Base-by-base conservation (phyloP, 345 rosid genomes). In the Salix caprea region DNA sequence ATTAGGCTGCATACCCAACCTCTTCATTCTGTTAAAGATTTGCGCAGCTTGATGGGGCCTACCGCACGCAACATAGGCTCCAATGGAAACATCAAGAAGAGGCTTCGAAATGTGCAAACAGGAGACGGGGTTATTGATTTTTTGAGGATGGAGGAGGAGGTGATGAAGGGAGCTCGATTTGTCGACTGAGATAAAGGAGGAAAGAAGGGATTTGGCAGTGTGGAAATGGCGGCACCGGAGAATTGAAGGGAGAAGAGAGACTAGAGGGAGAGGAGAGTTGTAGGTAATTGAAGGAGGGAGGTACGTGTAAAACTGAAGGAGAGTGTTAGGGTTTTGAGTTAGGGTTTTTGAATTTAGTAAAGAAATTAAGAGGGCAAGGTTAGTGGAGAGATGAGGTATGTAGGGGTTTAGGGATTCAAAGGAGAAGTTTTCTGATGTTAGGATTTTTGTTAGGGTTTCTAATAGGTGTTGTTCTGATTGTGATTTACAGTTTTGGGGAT, bases 1-100 rank as follows among this genome's bases (percentile, higher is more conserved):
- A 71, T 84, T 93, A 2, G 99, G 99, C 61, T 82, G 86, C 32
- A 86, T 83, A 24, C 74, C 81, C 62, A 86, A 69, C 21, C 88
- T 84, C 77, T 83, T 86, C 97, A 93, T 90, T 78, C 82, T 91
- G 67, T 83, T 80, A 26, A 95, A 93, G 34, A 95, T 78, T 80
- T 90, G 87, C 5, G 86, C 80, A 8, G 96, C 99, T 16, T 85
- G 80, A 76, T 90, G 97, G 48, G 97, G 96, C 74, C 71, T 84
- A 40, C 87, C 87, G 3, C 85, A 79, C 11, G 86, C 82, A 28
- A 89, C 89, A 65, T 91, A 95, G 6, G 93, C 92, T 13, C 84
- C 80, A 13, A 95, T 79, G 19, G 91, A 70, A 48, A 84, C 75
- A 82, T 95, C 97, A 32, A 84, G 88, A 67, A 95, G 87, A 46